Base-by-base conservation (phyloP, 768 basidiomycete genomes). In the Pilatotrama ljubarskyi region DNA sequence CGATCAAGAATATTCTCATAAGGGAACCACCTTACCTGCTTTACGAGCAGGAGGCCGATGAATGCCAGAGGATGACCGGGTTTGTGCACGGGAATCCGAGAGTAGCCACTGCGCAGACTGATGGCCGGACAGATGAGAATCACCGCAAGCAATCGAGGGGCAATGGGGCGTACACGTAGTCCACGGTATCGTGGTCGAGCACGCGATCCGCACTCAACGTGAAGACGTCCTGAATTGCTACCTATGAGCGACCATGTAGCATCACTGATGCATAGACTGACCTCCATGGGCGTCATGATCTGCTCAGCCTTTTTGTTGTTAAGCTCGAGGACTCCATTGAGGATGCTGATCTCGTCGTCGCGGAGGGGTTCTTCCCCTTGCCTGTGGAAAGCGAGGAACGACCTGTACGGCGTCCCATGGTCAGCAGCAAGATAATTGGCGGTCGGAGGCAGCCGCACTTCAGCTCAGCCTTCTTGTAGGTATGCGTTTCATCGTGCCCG, bases 11-110 rank as follows among this genome's bases (percentile, higher is more conserved):
- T 20, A 6, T 43, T n/a, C 14, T 25, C 9, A 25, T 41, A 11
- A 62, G 32, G 35, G 25, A 35, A 50, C 32, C 17, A 17, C 36
- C 29, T 29, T 50, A 87, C 90, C 80, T 88, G 88, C 69, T 95
- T 95, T 49, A 95, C 82, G 20, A 95, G 82, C 1, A 97, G 77
- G 56, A 96, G 80, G 0, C 95, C 94, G 7, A 89, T 73, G 70
- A 95, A 97, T 9, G 89, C 79, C 10, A 82, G 69, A 9, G 85
- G 82, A 41, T 89, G 81, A 4, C 82, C 83, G 2, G 88, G 81
- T 59, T 85, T 84, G 68, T 96, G 92, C 0, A 98, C 83, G 0
- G 95, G 95, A 68, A 98, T 91, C 18, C 95, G 86, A 1, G 94
- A 95, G 70, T 96, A 97, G 0, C 95, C 95, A 63, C 86, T 90